Evolutionary conservation across 1,284 basidiomycete species (phyloP), one percentile per base, ranked within the genome.

Genomic region (Rhodotorula sp.): DNA sequence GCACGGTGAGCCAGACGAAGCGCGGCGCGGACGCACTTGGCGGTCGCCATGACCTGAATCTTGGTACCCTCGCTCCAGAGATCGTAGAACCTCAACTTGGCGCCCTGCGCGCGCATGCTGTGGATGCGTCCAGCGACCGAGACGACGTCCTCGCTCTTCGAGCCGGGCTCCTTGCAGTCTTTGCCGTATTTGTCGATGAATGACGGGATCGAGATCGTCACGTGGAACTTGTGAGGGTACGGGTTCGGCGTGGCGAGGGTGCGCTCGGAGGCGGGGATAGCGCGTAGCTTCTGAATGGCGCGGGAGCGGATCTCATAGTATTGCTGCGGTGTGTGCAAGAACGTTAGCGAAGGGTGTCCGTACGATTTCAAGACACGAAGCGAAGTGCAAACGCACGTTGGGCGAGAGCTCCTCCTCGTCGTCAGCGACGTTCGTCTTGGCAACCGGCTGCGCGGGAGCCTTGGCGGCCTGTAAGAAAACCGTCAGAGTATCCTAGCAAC

Each of bases 161-260:
- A 68, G 15, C 71, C 76, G 22, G 76, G 62, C 34, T 86, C 77
- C 24, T 83, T 78, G 74, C 94, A 86, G 80, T 86, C 84, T 36
- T 78, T 67, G 54, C 90, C 90, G 79, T 92, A 99, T 69, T 86
- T 83, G 22, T 85, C 81, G 79, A 98, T 88, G 82, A 89, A 99
- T 20, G 83, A 79, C 24, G 87, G 84, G 78, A 99, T 84, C n/a
- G 90, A 91, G 73, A 84, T 84, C 59, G 89, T 84, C 54, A 96
- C 94, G 78, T 96, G 82, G 84, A 99, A 99, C 86, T 99, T 99
- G 88, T 99, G 96, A 29, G 96, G 95, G 84, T 99, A 99, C 5
- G 96, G 95, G 80, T 95, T 92, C 9, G 92, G 93, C 8, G 81
- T 81, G 27, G 71, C 70, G 51, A 76, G 66, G 57, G 77, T 76